Conservation (phyloP, 192 early-diverging fungal species). For the Podila minutissima region DNA sequence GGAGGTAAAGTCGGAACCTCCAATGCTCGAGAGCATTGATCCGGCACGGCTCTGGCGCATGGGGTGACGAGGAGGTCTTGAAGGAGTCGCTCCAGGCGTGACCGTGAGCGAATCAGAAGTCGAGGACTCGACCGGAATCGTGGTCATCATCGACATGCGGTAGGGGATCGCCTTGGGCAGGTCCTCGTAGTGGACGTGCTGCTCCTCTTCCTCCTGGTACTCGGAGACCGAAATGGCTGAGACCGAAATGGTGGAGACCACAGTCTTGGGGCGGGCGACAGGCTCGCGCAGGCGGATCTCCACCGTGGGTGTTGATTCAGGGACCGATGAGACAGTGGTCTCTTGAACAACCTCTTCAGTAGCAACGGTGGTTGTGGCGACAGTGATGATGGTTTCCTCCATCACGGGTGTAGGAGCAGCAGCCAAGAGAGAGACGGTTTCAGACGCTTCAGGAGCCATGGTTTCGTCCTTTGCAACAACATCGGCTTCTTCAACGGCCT, state of each 20-base stretch:
- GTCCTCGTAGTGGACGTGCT: slow-evolving; percentile 45
- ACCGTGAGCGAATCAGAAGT: slow-evolving; percentile 1
- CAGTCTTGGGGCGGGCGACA: background rate
- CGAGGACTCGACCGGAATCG: slow-evolving; percentile 27
- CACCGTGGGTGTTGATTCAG: background rate
- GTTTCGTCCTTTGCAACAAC: background rate
- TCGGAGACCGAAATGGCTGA: background rate
- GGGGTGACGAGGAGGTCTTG: slow-evolving; percentile 37
- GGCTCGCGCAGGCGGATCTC: background rate
- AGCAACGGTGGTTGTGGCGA: background rate
- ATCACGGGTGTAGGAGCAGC: no score
- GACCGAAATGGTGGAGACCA: background rate
- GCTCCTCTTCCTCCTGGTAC: slow-evolving; percentile 24
- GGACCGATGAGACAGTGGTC: background rate
- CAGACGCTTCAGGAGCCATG: no score
- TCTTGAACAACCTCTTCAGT: slow-evolving; percentile 4
- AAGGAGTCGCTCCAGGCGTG: slow-evolving; percentile 9
- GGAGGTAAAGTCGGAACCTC: slow-evolving; percentile 30
- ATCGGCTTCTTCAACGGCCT: slow-evolving; percentile 1
- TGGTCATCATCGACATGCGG: slow-evolving; percentile 50
- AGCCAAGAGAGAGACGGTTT: no score
- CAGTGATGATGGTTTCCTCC: background rate
- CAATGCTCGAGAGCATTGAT: slow-evolving; percentile 33
- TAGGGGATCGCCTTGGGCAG: slow-evolving; percentile 32
- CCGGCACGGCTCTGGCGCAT: slow-evolving; percentile 44